Conservation (phyloP, 2,329 filamentous ascomycete species). For the Colletotrichum sp. region DNA sequence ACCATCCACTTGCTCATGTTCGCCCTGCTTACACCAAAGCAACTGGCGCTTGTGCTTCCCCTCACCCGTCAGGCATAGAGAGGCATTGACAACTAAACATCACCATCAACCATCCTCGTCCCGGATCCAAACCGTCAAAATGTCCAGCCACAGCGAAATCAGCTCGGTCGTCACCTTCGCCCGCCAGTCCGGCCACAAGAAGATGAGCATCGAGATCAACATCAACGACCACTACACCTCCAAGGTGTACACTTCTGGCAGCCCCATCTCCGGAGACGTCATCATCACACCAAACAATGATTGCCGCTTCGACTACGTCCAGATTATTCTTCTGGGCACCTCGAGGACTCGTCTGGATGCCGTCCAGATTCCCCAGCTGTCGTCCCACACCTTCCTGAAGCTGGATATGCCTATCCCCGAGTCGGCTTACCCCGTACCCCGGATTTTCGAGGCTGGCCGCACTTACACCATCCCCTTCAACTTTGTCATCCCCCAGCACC, state of each 20-base stretch:
- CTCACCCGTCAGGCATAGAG: neutral
- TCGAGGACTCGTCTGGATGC: conserved; percentile 57
- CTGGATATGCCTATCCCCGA: conserved; percentile 57
- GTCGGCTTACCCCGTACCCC: conserved; percentile 50
- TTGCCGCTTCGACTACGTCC: conserved; percentile 54
- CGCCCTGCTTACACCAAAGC: neutral
- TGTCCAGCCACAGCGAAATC: conserved; percentile 21
- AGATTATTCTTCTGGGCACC: conserved; percentile 58
- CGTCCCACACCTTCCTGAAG: conserved; percentile 60
- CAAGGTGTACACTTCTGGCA: conserved; percentile 62
- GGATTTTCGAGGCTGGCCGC: conserved; percentile 52
- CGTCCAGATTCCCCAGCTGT: conserved; percentile 51
- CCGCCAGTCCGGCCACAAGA: conserved; percentile 28
- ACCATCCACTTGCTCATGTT: neutral
- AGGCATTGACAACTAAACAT: neutral
- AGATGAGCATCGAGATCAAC: conserved; percentile 50
- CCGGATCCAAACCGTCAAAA: neutral
- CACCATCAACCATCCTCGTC: neutral
- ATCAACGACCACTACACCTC: conserved; percentile 59
- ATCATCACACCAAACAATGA: conserved; percentile 50
- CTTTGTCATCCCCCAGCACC: conserved; percentile 63
- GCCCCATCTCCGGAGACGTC: conserved; percentile 54
- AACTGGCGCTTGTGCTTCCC: neutral
- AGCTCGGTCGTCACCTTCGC: conserved; percentile 21
- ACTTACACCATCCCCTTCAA: conserved; percentile 61